Percentiles rank a stretch among this genome's conserved stretches.
phyloP scores from a whole-genome alignment of 1,139 yeast species.

The Hansenula sp. region DNA sequence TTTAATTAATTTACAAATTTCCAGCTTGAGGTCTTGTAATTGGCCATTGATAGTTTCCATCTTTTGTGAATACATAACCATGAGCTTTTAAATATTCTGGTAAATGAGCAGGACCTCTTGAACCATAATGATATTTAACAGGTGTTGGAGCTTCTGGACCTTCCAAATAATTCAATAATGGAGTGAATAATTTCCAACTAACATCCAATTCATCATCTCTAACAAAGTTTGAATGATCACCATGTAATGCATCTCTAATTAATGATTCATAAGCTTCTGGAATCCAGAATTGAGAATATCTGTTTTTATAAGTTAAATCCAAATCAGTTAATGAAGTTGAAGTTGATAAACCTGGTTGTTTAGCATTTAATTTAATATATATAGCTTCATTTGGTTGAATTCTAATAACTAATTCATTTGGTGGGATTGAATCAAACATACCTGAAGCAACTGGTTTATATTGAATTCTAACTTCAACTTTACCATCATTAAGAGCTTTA shows the following conservation, averaged over 20 bases:
- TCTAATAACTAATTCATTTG: conserved; percentile 91
- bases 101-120: conserved; percentile 79
- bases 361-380: conserved; percentile 86
- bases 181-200: conserved; percentile 92
- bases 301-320: conserved; percentile 77
- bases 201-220: conserved; percentile 96
- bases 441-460: conserved; percentile 84
- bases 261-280: conserved; percentile 98
- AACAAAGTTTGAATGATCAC: conserved; percentile 95
- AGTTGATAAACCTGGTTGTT: conserved; percentile 87
- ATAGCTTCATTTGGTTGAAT: conserved; percentile 94
- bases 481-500: conserved; percentile 86
- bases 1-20: conserved; percentile 1
- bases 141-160: conserved; percentile 61
- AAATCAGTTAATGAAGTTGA: conserved; percentile 82
- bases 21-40: conserved; percentile 49
- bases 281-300: conserved; percentile 87
- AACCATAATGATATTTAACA: conserved; percentile 76
- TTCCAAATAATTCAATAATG: conserved; percentile 77
- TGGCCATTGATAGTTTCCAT: conserved; percentile 77
- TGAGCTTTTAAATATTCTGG: conserved; percentile 58
- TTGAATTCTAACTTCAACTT: conserved; percentile 93
- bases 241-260: conserved; percentile 84
- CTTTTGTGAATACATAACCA: conserved; percentile 62
- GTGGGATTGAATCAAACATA: conserved; percentile 73